Evolutionary conservation across 202 grass and related monocot genomes (phyloP).

Genomic region (Schoenoplectus tabernaemontani): DNA sequence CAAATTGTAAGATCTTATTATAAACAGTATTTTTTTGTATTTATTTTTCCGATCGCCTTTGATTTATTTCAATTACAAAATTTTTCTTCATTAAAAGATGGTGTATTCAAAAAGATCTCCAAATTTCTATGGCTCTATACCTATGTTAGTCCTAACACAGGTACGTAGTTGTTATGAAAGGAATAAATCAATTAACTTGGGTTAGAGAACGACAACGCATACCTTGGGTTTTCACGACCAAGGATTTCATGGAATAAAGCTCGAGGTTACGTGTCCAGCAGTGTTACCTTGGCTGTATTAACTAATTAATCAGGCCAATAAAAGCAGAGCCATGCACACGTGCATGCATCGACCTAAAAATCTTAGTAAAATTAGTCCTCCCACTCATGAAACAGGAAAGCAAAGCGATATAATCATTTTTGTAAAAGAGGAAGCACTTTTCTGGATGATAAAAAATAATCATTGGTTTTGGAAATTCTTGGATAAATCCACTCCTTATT

Average conservation of each 20-base stretch:
- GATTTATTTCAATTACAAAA: background rate
- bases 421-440: slow-evolving; percentile 9
- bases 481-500: slow-evolving; percentile 25
- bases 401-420: slow-evolving; percentile 19
- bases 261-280: slow-evolving; percentile 20
- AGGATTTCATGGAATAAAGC: slow-evolving; percentile 13
- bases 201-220: slow-evolving; percentile 2
- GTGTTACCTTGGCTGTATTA: background rate
- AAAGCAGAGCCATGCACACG: slow-evolving; percentile 31
- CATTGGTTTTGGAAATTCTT: slow-evolving; percentile 22
- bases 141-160: too few relatives aligned
- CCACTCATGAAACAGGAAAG: slow-evolving; percentile 19
- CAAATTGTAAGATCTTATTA: too few relatives aligned
- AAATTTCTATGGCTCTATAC: too few relatives aligned
- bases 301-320: background rate
- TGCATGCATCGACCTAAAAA: slow-evolving; percentile 25
- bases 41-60: background rate
- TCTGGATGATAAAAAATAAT: background rate
- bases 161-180: background rate
- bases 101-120: background rate
- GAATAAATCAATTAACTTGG: background rate
- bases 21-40: too few relatives aligned
- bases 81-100: background rate
- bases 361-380: slow-evolving; percentile 1
- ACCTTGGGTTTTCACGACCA: slow-evolving; percentile 9